Evolutionary conservation across 2,329 filamentous ascomycete genomes (phyloP).

Genomic region (Botrytis galanthina): DNA sequence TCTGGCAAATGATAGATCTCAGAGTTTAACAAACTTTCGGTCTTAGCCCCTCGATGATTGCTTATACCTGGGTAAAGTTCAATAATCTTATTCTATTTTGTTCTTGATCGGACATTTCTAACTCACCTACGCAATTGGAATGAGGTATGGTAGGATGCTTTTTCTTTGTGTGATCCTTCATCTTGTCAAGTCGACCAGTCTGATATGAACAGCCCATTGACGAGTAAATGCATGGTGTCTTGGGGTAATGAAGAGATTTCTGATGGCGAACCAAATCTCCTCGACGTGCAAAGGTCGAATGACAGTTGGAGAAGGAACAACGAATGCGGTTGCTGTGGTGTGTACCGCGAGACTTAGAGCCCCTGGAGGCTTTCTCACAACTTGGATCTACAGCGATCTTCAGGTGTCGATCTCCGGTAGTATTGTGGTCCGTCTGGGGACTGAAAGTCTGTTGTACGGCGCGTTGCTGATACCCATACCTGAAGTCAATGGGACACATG

Average conservation of each 20-base stretch:
- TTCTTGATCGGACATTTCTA: neutral
- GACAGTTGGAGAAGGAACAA: neutral
- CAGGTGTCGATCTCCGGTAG: too few relatives aligned
- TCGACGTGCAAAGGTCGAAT: neutral
- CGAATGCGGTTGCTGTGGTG: neutral
- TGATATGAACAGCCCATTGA: neutral
- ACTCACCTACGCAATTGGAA: neutral
- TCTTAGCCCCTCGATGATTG: too few relatives aligned
- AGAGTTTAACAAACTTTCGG: neutral
- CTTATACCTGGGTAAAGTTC: neutral
- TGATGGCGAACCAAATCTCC: neutral
- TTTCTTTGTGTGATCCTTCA: neutral
- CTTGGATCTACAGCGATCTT: neutral
- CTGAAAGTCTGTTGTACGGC: neutral
- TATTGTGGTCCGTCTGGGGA: neutral
- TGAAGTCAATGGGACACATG: neutral
- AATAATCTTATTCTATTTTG: too few relatives aligned
- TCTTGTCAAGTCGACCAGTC: neutral
- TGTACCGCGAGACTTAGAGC: neutral
- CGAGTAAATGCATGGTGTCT: neutral
- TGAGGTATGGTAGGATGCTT: neutral
- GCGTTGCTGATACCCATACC: too few relatives aligned
- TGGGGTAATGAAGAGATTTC: neutral
- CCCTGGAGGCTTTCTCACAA: neutral
- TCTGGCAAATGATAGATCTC: neutral